A percentile compares a stretch with the other conserved stretches of the same genome.
Evolutionary conservation across 2,329 filamentous ascomycete genomes (phyloP).

Genomic region (Xylariales sp.): DNA sequence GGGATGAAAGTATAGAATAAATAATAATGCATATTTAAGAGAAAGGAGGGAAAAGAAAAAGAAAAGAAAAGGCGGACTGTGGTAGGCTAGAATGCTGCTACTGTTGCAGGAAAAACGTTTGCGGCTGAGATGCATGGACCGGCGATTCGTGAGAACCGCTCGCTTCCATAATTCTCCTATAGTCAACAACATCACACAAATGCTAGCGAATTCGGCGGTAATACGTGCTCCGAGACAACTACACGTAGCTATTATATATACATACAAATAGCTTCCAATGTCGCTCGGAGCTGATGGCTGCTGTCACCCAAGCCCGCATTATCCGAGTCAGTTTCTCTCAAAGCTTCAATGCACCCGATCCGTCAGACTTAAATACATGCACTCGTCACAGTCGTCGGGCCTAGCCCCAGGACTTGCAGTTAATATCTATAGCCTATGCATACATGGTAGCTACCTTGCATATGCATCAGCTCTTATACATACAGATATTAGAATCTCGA

Average conservation of each 20-base stretch:
- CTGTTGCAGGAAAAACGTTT: neutral
- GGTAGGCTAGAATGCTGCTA: neutral
- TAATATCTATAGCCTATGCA: neutral
- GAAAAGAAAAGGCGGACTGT: neutral
- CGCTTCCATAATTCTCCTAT: slow-evolving; percentile 3
- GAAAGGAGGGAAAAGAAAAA: neutral
- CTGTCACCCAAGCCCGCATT: neutral
- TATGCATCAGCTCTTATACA: slow-evolving; percentile 18
- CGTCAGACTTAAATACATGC: neutral
- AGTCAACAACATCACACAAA: slow-evolving; percentile 1
- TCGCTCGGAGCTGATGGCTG: neutral
- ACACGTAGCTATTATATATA: too few relatives aligned
- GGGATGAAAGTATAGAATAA: too few relatives aligned
- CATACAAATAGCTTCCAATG: neutral
- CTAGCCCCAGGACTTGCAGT: slow-evolving; percentile 1
- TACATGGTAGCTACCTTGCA: slow-evolving; percentile 4
- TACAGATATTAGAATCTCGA: slow-evolving; percentile 24
- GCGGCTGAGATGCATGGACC: slow-evolving; percentile 9
- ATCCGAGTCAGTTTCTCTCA: neutral
- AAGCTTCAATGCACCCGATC: slow-evolving; percentile 7
- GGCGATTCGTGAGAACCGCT: neutral
- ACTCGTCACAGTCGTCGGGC: neutral
- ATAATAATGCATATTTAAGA: too few relatives aligned
- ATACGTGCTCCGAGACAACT: neutral
- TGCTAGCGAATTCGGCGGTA: neutral